Percentiles rank a stretch among this genome's conserved stretches.
phyloP scores from a whole-genome alignment of 2,329 filamentous ascomycete species.

The Orbilia ellipsospora region DNA sequence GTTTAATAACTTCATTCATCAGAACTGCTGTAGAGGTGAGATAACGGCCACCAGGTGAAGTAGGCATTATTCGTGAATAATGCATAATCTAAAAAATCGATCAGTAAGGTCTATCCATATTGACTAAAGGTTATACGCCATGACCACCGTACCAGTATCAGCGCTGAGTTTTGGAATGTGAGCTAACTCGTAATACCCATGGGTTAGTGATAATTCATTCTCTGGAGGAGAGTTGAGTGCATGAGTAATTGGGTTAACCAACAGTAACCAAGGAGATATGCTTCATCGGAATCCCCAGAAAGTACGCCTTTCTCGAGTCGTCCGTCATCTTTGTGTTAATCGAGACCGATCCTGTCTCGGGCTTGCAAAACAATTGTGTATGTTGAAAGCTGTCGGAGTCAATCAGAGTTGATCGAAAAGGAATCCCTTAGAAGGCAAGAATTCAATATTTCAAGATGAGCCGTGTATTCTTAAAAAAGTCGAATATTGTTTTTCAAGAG shows the following conservation, averaged over 20 bases:
- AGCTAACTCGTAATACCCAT: conserved; percentile 68
- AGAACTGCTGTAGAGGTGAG: conserved; percentile 94
- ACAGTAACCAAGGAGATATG: conserved; percentile 1
- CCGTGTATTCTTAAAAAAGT: neutral
- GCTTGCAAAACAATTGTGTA: neutral
- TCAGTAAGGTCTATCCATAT: conserved; percentile 3
- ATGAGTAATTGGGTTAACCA: neutral
- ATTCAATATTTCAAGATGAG: neutral
- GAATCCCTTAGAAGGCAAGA: neutral
- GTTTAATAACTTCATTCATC: conserved; percentile 90
- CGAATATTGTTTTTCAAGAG: neutral
- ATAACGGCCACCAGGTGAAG: conserved; percentile 75
- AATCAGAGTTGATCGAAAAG: neutral
- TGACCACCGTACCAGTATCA: conserved; percentile 71
- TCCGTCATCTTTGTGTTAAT: neutral
- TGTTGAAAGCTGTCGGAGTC: neutral
- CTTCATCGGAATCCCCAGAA: neutral
- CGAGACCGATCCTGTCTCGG: neutral
- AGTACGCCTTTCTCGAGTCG: neutral
- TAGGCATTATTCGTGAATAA: conserved; percentile 93
- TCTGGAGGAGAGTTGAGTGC: neutral
- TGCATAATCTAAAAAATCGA: conserved; percentile 77
- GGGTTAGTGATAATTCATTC: neutral
- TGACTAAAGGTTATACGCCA: neutral
- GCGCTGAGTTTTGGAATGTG: conserved; percentile 80